phyloP scores from a whole-genome alignment of 768 basidiomycete species.

The Tubosaeta sp. region DNA sequence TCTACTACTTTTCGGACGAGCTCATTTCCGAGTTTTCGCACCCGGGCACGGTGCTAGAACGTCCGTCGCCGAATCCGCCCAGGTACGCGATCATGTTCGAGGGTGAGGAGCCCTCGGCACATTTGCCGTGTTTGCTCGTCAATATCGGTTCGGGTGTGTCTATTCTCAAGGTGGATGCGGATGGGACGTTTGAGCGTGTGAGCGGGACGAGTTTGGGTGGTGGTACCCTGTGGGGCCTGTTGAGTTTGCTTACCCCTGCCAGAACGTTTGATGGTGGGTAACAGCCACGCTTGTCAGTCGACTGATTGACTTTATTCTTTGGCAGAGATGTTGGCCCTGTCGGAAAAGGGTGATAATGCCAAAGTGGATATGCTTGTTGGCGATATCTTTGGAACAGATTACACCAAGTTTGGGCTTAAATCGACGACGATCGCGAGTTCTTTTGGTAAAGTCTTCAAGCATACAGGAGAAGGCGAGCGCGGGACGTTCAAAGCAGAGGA shows the following conservation, averaged over 20 bases:
- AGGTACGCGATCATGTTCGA: constrained; percentile 87
- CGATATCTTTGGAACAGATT: constrained; percentile 99
- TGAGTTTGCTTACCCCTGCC: constrained; percentile 93
- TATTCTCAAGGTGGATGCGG: constrained; percentile 94
- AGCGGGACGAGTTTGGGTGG: constrained; percentile 97
- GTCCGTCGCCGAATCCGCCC: constrained; percentile 90
- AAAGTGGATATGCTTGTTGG: constrained; percentile 98
- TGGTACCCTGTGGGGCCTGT: constrained; percentile 93
- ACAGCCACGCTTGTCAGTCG: background rate
- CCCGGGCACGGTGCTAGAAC: constrained; percentile 47
- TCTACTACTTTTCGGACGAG: constrained; percentile 98
- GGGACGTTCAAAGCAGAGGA: constrained; percentile 84
- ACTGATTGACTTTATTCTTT: constrained; percentile 3
- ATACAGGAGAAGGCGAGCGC: constrained; percentile 63
- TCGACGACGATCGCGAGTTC: constrained; percentile 97
- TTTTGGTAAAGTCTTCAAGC: constrained; percentile 97
- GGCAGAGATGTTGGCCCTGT: constrained; percentile 92
- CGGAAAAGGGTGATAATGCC: constrained; percentile 91
- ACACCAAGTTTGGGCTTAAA: constrained; percentile 91
- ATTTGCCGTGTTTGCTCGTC: constrained; percentile 92
- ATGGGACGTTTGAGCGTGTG: constrained; percentile 93
- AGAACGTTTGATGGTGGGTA: constrained; percentile 90
- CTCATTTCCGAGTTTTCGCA: constrained; percentile 70
- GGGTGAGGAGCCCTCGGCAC: constrained; percentile 69
- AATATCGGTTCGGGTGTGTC: constrained; percentile 99